Evolutionary conservation across 805 yeast species (phyloP).

Genomic region (Dipodascus geniculatus): DNA sequence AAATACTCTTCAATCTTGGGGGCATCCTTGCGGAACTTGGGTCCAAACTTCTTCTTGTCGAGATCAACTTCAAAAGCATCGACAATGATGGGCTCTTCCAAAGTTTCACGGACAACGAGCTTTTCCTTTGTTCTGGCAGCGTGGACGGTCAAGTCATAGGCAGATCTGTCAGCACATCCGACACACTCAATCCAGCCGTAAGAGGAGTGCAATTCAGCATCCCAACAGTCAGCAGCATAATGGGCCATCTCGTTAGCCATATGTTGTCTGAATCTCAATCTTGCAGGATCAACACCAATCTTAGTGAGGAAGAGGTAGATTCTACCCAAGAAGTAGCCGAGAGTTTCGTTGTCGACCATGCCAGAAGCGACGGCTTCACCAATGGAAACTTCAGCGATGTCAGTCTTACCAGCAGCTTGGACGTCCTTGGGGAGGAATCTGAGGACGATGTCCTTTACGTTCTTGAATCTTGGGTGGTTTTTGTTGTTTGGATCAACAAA

Average conservation of each 20-base stretch:
- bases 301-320: constrained; percentile 72
- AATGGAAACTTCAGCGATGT: constrained; percentile 48
- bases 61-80: constrained; percentile 77
- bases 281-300: constrained; percentile 78
- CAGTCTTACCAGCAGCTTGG: constrained; percentile 78
- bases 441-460: constrained; percentile 61
- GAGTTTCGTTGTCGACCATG: constrained; percentile 91
- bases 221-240: constrained; percentile 99
- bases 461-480: constrained; percentile 66
- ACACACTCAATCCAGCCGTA: constrained; percentile 99
- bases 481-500: constrained; percentile 90
- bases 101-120: constrained; percentile 83
- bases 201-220: constrained; percentile 89
- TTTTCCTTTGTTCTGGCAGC: constrained; percentile 91
- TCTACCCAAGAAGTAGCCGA: constrained; percentile 94
- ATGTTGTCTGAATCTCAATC: constrained; percentile 95
- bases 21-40: constrained; percentile 94
- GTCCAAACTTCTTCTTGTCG: constrained; percentile 95
- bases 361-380: constrained; percentile 86
- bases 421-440: constrained; percentile 75
- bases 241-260: constrained; percentile 99
- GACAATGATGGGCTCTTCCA: constrained; percentile 72
- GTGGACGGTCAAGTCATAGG: constrained; percentile 93
- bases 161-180: constrained; percentile 99
- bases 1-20: constrained; percentile 82